Evolutionary conservation across 2,329 filamentous ascomycete species (phyloP), one percentile per base, ranked within the genome.

Genomic region (Bipolaris zeicola): DNA sequence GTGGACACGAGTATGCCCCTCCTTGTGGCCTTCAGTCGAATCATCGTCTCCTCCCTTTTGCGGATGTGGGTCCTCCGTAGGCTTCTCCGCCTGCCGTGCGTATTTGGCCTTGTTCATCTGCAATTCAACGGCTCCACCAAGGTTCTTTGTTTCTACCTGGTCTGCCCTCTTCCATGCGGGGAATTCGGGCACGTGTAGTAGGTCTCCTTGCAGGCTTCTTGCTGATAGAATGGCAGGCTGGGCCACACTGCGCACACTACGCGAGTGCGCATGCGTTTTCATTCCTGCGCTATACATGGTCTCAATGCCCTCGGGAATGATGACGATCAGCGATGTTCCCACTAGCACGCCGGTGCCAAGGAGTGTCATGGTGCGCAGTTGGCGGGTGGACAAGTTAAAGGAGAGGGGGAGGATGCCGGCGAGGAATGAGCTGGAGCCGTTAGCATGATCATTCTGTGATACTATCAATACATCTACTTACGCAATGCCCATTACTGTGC

Each of bases 261-360:
- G 69, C n/a, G 64, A 51, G 42, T 70, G 68, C 47, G 58, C 60
- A 47, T 70, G 68, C 44, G 59, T 61, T 47, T 68, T 65, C 31
- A 59, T 56, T 26, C 61, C 62, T 36, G 85, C 82, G 65, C 79
- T 87, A 66, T 95, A 91, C 55, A 97, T 84, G 3, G 95, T 94
- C 73, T 97, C 93, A 57, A 98, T 89, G 36, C 95, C 95, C 77
- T 99, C 95, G 0, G 95, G 95, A 69, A 99, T 96, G 71, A 99
- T 98, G 31, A 99, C 92, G 63, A 98, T 94, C 63, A 99, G 84
- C 1, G 94, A 94, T 26, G 95, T 98, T 34, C 95, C 95, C 14
- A 99, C 93, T 7, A 99, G 82, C 49, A 99, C 90, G 42, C 95
- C 95, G 76, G 96, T 92, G 50, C 95, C 95, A 73, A 98, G 86